phyloP scores from a whole-genome alignment of 106 monocot species.

The Dendrobium huoshanense region DNA sequence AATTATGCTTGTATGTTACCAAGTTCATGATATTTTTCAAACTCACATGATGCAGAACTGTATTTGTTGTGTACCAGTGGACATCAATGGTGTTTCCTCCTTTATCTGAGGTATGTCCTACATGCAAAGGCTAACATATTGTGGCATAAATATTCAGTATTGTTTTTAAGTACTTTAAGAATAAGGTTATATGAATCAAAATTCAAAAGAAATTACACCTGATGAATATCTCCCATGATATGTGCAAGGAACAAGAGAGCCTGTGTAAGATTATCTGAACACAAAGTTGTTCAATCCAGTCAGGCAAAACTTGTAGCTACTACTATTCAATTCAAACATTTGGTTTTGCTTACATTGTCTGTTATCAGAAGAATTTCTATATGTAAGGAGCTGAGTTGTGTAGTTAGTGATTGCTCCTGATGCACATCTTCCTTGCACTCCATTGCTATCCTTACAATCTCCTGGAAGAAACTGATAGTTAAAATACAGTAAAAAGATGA shows the following conservation, averaged over 20 bases:
- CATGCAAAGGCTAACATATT: slow-evolving; percentile 42
- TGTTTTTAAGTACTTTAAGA: neutral
- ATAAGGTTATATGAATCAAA: neutral
- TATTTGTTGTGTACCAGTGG: slow-evolving; percentile 36
- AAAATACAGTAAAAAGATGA: no score
- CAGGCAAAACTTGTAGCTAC: neutral
- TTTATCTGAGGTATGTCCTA: slow-evolving; percentile 36
- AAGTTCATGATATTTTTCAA: neutral
- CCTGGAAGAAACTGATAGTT: slow-evolving; percentile 11
- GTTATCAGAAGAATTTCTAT: slow-evolving; percentile 15
- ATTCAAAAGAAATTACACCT: slow-evolving; percentile 16
- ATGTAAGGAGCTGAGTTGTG: slow-evolving; percentile 39
- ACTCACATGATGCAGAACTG: slow-evolving; percentile 41
- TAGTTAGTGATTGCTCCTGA: slow-evolving; percentile 55
- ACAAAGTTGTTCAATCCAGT: neutral
- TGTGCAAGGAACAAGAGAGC: slow-evolving; percentile 58
- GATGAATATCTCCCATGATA: slow-evolving; percentile 55
- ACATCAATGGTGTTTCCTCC: slow-evolving; percentile 57
- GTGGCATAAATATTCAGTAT: neutral
- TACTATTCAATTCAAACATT: neutral
- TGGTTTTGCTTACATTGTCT: neutral
- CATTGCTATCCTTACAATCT: slow-evolving; percentile 43
- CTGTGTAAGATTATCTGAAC: slow-evolving; percentile 54
- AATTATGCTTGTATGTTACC: neutral
- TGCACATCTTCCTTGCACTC: slow-evolving; percentile 34